Evolutionary conservation across 140 eudicot genomes (phyloP).

Genomic region (Bidens hawaiensis): DNA sequence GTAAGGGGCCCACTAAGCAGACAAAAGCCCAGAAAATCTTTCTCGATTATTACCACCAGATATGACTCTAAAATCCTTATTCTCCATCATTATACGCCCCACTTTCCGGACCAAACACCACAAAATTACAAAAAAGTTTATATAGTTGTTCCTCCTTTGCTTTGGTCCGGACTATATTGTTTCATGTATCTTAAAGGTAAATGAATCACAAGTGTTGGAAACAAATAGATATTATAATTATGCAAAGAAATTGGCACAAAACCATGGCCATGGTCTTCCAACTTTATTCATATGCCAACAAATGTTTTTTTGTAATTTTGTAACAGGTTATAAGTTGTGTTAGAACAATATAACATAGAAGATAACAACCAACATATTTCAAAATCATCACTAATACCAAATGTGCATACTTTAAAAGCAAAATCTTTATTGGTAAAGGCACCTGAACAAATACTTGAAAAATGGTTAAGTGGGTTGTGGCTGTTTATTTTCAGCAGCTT

Average conservation of each 20-base stretch:
- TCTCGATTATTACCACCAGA: slow-evolving; percentile 6
- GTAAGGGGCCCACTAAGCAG: slow-evolving; percentile 13
- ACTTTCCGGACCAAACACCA: background rate
- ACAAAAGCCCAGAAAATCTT: slow-evolving; percentile 30
- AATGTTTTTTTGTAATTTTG: background rate
- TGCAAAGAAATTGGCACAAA: background rate
- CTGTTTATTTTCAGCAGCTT: slow-evolving; percentile 33
- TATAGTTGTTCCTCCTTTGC: too few relatives aligned
- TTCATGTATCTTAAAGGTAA: too few relatives aligned
- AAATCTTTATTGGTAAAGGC: slow-evolving; percentile 1
- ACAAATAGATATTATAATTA: background rate
- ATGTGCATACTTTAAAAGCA: slow-evolving; percentile 1
- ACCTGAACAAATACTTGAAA: slow-evolving; percentile 7
- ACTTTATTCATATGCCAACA: background rate
- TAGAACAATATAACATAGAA: background rate
- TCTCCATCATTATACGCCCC: slow-evolving; percentile 19
- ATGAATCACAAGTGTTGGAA: background rate
- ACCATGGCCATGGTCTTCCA: background rate
- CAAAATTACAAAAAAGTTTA: background rate
- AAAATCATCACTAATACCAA: background rate
- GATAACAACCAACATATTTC: background rate
- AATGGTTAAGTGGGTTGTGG: slow-evolving; percentile 17
- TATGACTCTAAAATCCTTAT: background rate
- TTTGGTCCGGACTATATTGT: background rate
- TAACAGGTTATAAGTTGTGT: background rate